Percentiles rank a stretch among this genome's conserved stretches.
These are phyloP conservation scores for Parafenestella ontariensis DNA, from an alignment of 2,329 filamentous ascomycete species.

Conservation along the genomic window DNA sequence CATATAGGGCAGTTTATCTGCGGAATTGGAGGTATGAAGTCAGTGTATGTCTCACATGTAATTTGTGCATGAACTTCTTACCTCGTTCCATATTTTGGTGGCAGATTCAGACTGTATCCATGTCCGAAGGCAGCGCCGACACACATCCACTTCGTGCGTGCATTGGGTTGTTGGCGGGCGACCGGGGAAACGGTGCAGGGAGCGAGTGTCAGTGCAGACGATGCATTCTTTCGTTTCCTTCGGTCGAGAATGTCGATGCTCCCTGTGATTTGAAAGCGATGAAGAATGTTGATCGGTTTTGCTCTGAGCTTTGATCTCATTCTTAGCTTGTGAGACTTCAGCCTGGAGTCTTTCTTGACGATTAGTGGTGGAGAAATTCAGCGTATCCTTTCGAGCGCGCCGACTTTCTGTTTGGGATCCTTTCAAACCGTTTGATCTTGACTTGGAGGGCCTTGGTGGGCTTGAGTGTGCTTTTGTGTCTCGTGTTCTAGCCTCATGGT, in stretches of 20 bases:
- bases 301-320: not conserved
- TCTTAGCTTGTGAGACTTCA: not conserved
- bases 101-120: slow-evolving; percentile 51
- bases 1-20: slow-evolving; percentile 62
- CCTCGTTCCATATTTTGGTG: slow-evolving; percentile 53
- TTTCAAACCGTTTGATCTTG: not conserved
- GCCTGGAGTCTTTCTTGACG: not conserved
- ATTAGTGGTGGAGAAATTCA: not conserved
- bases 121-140: slow-evolving; percentile 45
- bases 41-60: no score
- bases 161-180: slow-evolving; percentile 44
- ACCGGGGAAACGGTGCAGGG: slow-evolving; percentile 40
- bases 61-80: no score
- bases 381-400: not conserved
- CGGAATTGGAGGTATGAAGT: no score
- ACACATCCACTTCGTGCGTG: slow-evolving; percentile 44
- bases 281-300: not conserved
- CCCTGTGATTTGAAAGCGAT: not conserved
- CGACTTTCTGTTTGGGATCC: not conserved
- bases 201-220: slow-evolving; percentile 44
- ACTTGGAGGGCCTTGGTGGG: not conserved
- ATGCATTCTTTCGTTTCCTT: slow-evolving; percentile 32
- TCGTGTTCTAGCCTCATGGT: not conserved
- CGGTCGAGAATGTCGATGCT: not conserved
- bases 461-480: not conserved